Evolutionary conservation across 768 basidiomycete genomes (phyloP), one percentile per base, ranked within the genome.

Genomic region (Suillus subalutaceus): DNA sequence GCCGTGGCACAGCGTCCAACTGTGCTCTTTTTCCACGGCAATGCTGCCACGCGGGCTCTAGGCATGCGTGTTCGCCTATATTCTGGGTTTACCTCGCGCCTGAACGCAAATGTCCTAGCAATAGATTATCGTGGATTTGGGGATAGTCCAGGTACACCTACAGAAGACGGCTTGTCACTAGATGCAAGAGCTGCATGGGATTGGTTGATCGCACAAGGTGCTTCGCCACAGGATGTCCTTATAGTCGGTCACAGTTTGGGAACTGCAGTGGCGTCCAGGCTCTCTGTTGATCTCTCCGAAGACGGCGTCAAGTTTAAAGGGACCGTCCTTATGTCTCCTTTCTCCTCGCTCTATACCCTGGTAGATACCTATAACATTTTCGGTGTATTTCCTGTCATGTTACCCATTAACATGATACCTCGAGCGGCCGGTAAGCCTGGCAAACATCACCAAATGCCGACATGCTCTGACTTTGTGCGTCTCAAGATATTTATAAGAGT

Each of bases 81-180:
- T 73, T 78, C 83, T 20, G 82, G 85, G 0, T 89, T 90, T 72
- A 83, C 91, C 0, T 84, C 88, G 3, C 85, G 90, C 1, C 79
- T 93, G 8, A 79, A 81, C 20, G 85, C 85, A 23, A 96, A 96
- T 74, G 89, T 97, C 16, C 79, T 98, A 32, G 88, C 88, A 1
- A 87, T 94, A 43, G 97, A 99, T 78, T 99, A 98, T 75, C 87
- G 96, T 59, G 96, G 96, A 2, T 99, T 91, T 71, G 97, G 82
- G 2, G 96, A 98, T 72, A 96, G 94, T 63, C 84, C 86, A 1
- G 94, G 94, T 1, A 76, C 77, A 0, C 97, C 97, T 0, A 89
- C 85, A 32, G 91, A 96, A 75, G 76, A 74, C 13, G 97, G 96
- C 0, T 80, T 98, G 0, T 75, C 86, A 1, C 77, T 73, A 3